Conservation (phyloP, 2,329 filamentous ascomycete species). For the Alternaria triticina region DNA sequence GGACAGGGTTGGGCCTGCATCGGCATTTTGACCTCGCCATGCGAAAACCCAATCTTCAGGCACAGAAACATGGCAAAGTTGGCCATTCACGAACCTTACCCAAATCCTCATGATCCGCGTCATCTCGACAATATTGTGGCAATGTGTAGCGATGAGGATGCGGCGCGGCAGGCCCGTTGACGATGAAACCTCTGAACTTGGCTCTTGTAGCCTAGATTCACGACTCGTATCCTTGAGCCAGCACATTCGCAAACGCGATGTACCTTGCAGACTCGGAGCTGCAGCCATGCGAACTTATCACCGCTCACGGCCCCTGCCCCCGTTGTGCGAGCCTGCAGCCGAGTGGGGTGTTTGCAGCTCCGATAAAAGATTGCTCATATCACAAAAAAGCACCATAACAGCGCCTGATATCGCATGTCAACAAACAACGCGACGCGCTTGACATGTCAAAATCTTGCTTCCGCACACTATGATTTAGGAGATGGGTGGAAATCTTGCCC, state of each 20-base stretch:
- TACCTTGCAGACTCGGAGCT: slow-evolving; percentile 20
- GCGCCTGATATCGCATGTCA: neutral
- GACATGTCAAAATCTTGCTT: neutral
- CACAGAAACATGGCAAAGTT: neutral
- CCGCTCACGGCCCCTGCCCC: slow-evolving; percentile 10
- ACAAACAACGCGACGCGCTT: slow-evolving; percentile 1
- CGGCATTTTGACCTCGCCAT: slow-evolving; percentile 1
- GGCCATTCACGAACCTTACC: neutral
- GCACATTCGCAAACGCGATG: slow-evolving; percentile 14
- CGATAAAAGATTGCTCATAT: slow-evolving; percentile 10
- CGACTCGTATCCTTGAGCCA: slow-evolving; percentile 16
- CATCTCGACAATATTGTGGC: neutral
- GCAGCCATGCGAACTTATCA: slow-evolving; percentile 15
- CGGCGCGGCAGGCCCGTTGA: slow-evolving; percentile 1
- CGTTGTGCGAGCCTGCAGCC: slow-evolving; percentile 6
- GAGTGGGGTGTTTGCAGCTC: slow-evolving; percentile 3
- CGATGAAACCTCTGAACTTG: slow-evolving; percentile 14
- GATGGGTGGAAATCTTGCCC: neutral
- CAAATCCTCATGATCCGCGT: neutral
- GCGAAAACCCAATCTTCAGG: slow-evolving; percentile 14
- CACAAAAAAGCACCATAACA: slow-evolving; percentile 17
- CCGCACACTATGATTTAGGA: neutral
- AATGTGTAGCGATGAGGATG: neutral
- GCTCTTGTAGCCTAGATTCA: slow-evolving; percentile 14
- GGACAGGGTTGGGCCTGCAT: slow-evolving; percentile 17